Percentiles rank a stretch among this genome's conserved stretches.
Conservation (phyloP, 2,329 filamentous ascomycete species). For the Ascochyta clinopodiicola region DNA sequence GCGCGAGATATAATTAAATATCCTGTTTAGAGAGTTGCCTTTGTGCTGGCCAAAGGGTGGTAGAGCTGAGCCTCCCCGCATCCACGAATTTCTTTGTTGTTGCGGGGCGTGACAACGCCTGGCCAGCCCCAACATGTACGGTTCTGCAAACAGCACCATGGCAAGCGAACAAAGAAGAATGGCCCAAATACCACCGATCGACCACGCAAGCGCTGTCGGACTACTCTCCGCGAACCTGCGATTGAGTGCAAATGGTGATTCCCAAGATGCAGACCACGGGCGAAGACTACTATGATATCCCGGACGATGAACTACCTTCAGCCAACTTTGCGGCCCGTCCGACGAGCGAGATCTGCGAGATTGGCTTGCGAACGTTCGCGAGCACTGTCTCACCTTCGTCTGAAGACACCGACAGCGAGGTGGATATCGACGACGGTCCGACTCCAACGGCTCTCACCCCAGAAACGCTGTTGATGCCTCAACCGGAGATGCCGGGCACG, state of each 20-base stretch:
- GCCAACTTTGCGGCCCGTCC: constrained; percentile 35
- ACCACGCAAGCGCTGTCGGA: constrained; percentile 11
- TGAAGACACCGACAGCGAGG: constrained; percentile 15
- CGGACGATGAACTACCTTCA: constrained; percentile 27
- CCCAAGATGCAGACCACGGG: constrained; percentile 17
- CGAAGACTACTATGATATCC: constrained; percentile 33
- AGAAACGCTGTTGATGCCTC: constrained; percentile 5
- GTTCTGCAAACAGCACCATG: constrained; percentile 7
- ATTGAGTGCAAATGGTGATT: constrained; percentile 2
- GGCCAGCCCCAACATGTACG: constrained; percentile 3
- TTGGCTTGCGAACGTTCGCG: constrained; percentile 21
- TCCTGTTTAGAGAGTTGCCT: not conserved
- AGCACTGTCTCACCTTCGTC: constrained; percentile 10
- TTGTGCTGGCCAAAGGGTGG: constrained; percentile 5
- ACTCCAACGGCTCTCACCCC: constrained; percentile 9
- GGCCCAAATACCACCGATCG: constrained; percentile 4
- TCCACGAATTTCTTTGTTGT: constrained; percentile 13
- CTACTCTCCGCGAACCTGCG: constrained; percentile 5
- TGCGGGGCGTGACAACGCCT: constrained; percentile 9
- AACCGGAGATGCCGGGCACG: constrained; percentile 6
- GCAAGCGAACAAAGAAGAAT: constrained; percentile 12
- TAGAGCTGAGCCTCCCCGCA: constrained; percentile 10
- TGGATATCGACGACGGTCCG: constrained; percentile 17
- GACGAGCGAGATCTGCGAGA: constrained; percentile 32
- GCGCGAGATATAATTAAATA: not conserved